These are phyloP conservation scores for Heteromeles arbutifolia DNA, from an alignment of 306 rosid genomes.

Conservation along the genomic window DNA sequence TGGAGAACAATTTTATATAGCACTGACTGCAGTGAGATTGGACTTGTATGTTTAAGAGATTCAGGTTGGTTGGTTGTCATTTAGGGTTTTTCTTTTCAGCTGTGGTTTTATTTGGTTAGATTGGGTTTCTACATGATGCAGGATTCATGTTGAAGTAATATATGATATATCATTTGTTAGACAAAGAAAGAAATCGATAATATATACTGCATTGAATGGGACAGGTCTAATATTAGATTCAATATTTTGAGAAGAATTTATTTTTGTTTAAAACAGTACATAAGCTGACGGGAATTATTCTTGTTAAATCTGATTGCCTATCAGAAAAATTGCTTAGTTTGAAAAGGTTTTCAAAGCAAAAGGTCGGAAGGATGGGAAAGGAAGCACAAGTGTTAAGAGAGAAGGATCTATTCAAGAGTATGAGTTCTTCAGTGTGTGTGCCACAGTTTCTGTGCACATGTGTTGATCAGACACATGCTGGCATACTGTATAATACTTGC, in stretches of 20 bases:
- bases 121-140: not conserved
- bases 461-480: constrained; percentile 66
- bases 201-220: not conserved
- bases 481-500: constrained; percentile 58
- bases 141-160: not conserved
- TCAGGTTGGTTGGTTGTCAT: constrained; percentile 49
- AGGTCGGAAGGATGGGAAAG: constrained; percentile 72
- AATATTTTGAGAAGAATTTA: not conserved
- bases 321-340: constrained; percentile 69
- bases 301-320: constrained; percentile 27
- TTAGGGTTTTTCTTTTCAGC: not conserved
- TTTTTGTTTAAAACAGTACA: constrained; percentile 5
- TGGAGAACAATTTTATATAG: constrained; percentile 70
- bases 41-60: constrained; percentile 60
- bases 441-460: constrained; percentile 75
- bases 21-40: constrained; percentile 81
- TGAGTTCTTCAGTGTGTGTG: constrained; percentile 56
- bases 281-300: constrained; percentile 29
- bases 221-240: not conserved
- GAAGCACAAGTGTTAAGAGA: constrained; percentile 80
- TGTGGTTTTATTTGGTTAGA: not conserved
- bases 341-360: constrained; percentile 78
- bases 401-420: constrained; percentile 60
- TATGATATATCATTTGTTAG: not conserved
- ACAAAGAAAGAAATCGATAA: not conserved